phyloP scores from a whole-genome alignment of 306 rosid genomes.

The Acacia acuminata region DNA sequence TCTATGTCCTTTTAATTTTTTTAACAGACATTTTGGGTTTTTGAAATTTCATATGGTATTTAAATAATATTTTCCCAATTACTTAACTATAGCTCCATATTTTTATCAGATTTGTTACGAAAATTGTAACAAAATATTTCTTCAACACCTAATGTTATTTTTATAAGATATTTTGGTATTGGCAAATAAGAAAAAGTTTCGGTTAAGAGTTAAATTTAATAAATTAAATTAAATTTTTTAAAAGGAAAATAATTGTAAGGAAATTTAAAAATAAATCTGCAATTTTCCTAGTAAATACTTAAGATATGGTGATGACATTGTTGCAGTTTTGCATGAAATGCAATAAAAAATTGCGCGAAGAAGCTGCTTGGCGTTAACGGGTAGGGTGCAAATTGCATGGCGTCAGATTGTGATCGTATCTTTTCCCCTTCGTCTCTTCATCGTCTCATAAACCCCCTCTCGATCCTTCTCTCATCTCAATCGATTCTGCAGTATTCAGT shows the following conservation, averaged over 20 bases:
- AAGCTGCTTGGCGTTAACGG: neutral
- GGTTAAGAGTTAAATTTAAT: neutral
- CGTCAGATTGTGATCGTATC: neutral
- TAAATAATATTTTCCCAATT: neutral
- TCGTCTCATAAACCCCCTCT: neutral
- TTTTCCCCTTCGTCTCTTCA: neutral
- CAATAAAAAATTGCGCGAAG: neutral
- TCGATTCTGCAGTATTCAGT: neutral
- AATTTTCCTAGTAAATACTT: no score
- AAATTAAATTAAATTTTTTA: no score
- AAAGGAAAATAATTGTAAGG: neutral
- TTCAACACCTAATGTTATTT: neutral
- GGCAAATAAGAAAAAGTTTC: neutral
- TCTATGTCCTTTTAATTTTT: no score
- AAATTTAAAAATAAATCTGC: no score
- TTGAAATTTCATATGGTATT: no score
- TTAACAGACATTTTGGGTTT: no score
- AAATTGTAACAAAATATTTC: neutral
- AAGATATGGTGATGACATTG: neutral
- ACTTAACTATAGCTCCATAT: neutral
- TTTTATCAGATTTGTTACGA: neutral
- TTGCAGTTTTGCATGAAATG: no score
- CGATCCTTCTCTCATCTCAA: neutral
- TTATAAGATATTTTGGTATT: neutral
- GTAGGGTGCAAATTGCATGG: neutral